phyloP scores from a whole-genome alignment of 495 filamentous ascomycete species.

The Stereocaulon alpinum region DNA sequence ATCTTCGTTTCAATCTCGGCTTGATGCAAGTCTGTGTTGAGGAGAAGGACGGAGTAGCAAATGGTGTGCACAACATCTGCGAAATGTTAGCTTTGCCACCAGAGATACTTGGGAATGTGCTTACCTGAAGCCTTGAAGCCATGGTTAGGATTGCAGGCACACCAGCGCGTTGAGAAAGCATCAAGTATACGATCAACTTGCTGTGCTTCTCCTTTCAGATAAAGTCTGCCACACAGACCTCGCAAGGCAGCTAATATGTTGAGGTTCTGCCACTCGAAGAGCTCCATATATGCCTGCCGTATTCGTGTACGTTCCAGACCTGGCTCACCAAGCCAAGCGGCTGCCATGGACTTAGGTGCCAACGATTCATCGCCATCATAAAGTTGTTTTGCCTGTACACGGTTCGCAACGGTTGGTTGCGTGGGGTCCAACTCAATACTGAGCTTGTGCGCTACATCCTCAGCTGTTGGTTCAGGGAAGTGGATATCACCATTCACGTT shows the following conservation, averaged over 20 bases:
- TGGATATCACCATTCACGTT: conserved; percentile 16
- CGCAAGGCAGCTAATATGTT: conserved; percentile 75
- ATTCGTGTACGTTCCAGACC: conserved; percentile 54
- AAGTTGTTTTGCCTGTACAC: conserved; percentile 66
- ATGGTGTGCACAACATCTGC: conserved; percentile 94
- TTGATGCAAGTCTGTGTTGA: conserved; percentile 93
- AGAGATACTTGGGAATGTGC: conserved; percentile 20
- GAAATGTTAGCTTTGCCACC: neutral
- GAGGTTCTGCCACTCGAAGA: conserved; percentile 76
- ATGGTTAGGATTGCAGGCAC: conserved; percentile 85
- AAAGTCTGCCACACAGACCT: conserved; percentile 67
- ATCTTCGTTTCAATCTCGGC: conserved; percentile 94
- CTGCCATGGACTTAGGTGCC: conserved; percentile 63
- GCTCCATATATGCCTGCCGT: conserved; percentile 77
- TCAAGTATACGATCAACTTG: conserved; percentile 92
- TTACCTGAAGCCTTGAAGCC: conserved; percentile 84
- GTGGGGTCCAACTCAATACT: conserved; percentile 11
- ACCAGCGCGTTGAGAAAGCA: conserved; percentile 82
- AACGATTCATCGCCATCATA: conserved; percentile 79
- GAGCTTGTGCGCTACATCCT: conserved; percentile 20
- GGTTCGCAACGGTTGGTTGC: conserved; percentile 46
- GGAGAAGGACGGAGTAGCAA: conserved; percentile 85
- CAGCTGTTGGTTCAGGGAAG: conserved; percentile 21
- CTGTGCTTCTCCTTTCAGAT: conserved; percentile 87
- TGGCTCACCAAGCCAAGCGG: conserved; percentile 80